Conservation (phyloP, 106 monocot species). For the Vanilla planifolia region DNA sequence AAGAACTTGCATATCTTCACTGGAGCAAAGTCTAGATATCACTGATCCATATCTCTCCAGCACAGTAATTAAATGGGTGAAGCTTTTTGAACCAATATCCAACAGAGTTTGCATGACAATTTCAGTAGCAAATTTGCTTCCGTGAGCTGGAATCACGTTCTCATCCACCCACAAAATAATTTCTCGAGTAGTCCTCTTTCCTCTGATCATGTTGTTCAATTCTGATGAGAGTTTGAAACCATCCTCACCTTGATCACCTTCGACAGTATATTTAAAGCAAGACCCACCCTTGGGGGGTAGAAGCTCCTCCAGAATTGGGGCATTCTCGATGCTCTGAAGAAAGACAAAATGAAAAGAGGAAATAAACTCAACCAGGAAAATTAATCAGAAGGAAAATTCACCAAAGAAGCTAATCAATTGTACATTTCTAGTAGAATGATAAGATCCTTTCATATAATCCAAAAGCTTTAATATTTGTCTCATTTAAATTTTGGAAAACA, state of each 20-base stretch:
- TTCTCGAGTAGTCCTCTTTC: constrained; percentile 50
- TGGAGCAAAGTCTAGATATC: constrained; percentile 49
- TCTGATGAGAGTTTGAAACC: constrained; percentile 53
- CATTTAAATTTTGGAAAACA: background rate
- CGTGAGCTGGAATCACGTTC: constrained; percentile 47
- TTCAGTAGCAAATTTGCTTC: constrained; percentile 54
- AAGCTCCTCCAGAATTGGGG: constrained; percentile 60
- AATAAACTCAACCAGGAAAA: background rate
- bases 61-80: constrained; percentile 90
- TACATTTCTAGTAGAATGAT: background rate
- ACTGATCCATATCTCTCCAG: constrained; percentile 89
- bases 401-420: background rate
- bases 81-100: constrained; percentile 97
- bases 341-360: background rate
- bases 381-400: background rate
- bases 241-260: constrained; percentile 23
- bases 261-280: constrained; percentile 49
- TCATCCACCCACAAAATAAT: constrained; percentile 73
- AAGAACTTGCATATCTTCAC: constrained; percentile 44
- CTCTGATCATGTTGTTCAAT: constrained; percentile 54
- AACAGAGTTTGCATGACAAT: constrained; percentile 79
- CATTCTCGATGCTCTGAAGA: constrained; percentile 78
- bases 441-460: background rate
- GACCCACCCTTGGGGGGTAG: constrained; percentile 76
- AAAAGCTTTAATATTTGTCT: background rate